A percentile compares a stretch with the other conserved stretches of the same genome.
phyloP scores from a whole-genome alignment of 1,139 yeast species.

The Wickerhamomyces sp. region DNA sequence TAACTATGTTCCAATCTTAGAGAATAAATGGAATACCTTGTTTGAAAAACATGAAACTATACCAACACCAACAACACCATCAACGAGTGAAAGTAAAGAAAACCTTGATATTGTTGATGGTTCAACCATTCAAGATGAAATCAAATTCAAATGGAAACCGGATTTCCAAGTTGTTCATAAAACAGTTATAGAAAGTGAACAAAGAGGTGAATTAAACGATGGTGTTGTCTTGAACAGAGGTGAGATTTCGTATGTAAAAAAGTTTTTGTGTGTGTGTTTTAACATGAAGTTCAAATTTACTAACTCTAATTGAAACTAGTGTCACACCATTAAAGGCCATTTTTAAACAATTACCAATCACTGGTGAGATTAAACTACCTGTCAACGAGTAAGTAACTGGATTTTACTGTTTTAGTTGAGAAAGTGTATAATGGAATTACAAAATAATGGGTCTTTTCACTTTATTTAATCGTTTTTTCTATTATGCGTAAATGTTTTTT shows the following conservation, averaged over 20 bases:
- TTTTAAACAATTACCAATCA: conserved; percentile 52
- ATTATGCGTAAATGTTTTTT: not conserved
- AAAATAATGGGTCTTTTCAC: too few species aligned
- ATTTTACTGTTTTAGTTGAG: not conserved
- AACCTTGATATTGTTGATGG: conserved; percentile 41
- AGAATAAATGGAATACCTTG: conserved; percentile 74
- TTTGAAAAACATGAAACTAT: conserved; percentile 32
- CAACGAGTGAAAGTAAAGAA: conserved; percentile 14
- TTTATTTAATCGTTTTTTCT: not conserved
- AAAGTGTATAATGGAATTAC: not conserved
- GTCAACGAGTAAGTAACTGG: conserved; percentile 28
- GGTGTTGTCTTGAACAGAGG: conserved; percentile 46
- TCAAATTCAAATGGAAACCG: conserved; percentile 76
- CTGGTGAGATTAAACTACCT: conserved; percentile 48
- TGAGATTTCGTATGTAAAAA: conserved; percentile 48
- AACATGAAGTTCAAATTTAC: not conserved
- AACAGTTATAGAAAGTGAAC: conserved; percentile 47
- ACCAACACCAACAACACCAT: too few species aligned
- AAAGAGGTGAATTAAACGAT: conserved; percentile 36
- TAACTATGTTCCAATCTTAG: conserved; percentile 69
- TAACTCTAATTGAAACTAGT: conserved; percentile 31
- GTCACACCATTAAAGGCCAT: conserved; percentile 84
- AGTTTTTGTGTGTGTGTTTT: too few species aligned
- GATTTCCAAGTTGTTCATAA: conserved; percentile 67
- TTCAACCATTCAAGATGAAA: conserved; percentile 31